phyloP scores from a whole-genome alignment of 2,329 filamentous ascomycete species.

The Coleophoma cylindrospora region DNA sequence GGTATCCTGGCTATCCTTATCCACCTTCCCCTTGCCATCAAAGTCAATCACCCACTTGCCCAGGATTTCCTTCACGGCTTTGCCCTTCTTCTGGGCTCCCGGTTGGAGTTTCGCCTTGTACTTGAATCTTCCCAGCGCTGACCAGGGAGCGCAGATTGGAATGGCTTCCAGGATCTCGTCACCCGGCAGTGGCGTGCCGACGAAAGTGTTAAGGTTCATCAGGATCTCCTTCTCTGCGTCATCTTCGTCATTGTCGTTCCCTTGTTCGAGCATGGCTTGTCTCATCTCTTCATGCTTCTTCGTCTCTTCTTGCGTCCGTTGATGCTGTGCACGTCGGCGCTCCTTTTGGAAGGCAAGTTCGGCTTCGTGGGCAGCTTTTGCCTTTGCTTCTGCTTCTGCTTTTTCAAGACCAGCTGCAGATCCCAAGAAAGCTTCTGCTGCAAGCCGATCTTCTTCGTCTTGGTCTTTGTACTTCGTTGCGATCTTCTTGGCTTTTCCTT shows the following conservation, averaged over 20 bases:
- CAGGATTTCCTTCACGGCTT: conserved; percentile 88
- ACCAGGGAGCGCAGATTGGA: conserved; percentile 61
- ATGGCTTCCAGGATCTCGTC: conserved; percentile 74
- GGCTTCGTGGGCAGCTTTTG: conserved; percentile 65
- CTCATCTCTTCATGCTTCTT: conserved; percentile 72
- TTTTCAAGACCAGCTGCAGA: conserved; percentile 62
- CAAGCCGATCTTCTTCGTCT: conserved; percentile 85
- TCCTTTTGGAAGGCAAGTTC: conserved; percentile 67
- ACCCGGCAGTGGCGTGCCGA: conserved; percentile 72
- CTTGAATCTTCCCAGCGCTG: conserved; percentile 65
- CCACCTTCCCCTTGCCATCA: conserved; percentile 46
- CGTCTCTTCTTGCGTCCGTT: conserved; percentile 68
- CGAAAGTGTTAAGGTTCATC: conserved; percentile 61
- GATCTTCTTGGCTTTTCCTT: conserved; percentile 79
- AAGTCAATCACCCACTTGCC: conserved; percentile 70
- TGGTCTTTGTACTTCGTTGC: conserved; percentile 88
- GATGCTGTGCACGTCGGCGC: conserved; percentile 75
- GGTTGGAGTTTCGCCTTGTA: conserved; percentile 96
- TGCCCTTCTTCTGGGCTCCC: conserved; percentile 85
- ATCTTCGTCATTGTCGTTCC: conserved; percentile 53
- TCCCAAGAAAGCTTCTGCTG: conserved; percentile 84
- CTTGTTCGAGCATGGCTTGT: conserved; percentile 53
- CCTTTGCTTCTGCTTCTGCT: conserved; percentile 61
- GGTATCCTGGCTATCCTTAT: conserved; percentile 54
- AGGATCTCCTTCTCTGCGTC: conserved; percentile 42